phyloP scores from a whole-genome alignment of 345 rosid genomes.

The Linum tenue region DNA sequence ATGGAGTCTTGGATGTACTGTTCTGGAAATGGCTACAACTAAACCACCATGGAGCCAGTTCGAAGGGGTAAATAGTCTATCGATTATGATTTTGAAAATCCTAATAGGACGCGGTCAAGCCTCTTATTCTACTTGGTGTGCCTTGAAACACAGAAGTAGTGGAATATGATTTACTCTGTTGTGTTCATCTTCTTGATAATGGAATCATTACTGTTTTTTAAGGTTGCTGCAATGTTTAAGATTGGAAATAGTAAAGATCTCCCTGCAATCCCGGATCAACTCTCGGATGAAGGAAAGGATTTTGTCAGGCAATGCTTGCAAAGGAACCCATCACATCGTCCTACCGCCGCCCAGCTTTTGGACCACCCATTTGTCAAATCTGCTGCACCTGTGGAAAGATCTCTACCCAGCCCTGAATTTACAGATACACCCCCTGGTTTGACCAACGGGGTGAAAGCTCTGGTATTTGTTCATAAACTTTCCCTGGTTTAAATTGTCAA shows the following conservation, averaged over 20 bases:
- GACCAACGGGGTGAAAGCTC: conserved; percentile 25
- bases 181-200: conserved; percentile 1
- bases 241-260: conserved; percentile 75
- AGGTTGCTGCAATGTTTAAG: conserved; percentile 72
- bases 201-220: conserved; percentile 11
- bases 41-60: conserved; percentile 81
- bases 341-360: conserved; percentile 48
- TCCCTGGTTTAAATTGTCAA: not conserved
- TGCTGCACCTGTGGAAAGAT: conserved; percentile 49
- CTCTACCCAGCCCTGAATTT: conserved; percentile 28
- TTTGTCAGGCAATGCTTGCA: conserved; percentile 55
- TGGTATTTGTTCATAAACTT: conserved; percentile 28
- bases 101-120: not conserved
- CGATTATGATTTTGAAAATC: conserved; percentile 5
- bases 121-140: too few species aligned
- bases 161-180: not conserved
- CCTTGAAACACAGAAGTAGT: too few species aligned
- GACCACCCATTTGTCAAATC: conserved; percentile 51
- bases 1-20: conserved; percentile 87
- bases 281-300: conserved; percentile 61
- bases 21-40: conserved; percentile 77
- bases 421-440: conserved; percentile 26
- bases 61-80: conserved; percentile 55
- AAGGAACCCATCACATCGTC: conserved; percentile 49
- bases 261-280: conserved; percentile 56